Conservation (phyloP, 176 grass and related monocot genomes). For the Hordeum marinum region DNA sequence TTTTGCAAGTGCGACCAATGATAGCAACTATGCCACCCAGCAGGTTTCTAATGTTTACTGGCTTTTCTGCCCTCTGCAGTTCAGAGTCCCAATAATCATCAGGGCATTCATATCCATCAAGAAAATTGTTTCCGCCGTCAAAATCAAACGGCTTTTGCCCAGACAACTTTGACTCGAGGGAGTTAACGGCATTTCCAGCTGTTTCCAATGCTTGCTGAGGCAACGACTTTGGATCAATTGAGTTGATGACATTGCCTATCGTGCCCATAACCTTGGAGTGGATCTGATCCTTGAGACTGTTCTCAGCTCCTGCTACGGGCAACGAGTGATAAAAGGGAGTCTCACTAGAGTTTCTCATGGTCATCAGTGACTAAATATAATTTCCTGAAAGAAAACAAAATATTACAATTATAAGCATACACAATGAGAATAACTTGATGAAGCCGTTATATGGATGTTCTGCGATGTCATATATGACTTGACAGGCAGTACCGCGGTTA, state of each 20-base stretch:
- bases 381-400: slow-evolving; percentile 22
- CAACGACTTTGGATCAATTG: slow-evolving; percentile 27
- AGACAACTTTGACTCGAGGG: slow-evolving; percentile 30
- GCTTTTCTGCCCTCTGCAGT: slow-evolving; percentile 20
- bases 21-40: slow-evolving; percentile 54
- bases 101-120: slow-evolving; percentile 28
- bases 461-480: too few species aligned
- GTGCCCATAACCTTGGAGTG: slow-evolving; percentile 35
- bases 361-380: slow-evolving; percentile 1
- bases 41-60: slow-evolving; percentile 63
- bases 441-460: not conserved
- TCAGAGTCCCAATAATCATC: slow-evolving; percentile 22
- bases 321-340: slow-evolving; percentile 39
- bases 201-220: slow-evolving; percentile 7
- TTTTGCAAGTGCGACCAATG: slow-evolving; percentile 32
- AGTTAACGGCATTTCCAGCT: slow-evolving; percentile 31
- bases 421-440: not conserved
- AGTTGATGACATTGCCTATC: slow-evolving; percentile 9
- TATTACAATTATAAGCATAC: not conserved
- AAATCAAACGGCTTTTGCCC: slow-evolving; percentile 24
- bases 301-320: slow-evolving; percentile 26
- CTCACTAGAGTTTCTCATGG: slow-evolving; percentile 36
- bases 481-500: not conserved
- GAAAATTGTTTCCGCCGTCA: slow-evolving; percentile 18
- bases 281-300: slow-evolving; percentile 31